Conservation (phyloP, 768 basidiomycete species). For the Dictyophora rubrovolvata region DNA sequence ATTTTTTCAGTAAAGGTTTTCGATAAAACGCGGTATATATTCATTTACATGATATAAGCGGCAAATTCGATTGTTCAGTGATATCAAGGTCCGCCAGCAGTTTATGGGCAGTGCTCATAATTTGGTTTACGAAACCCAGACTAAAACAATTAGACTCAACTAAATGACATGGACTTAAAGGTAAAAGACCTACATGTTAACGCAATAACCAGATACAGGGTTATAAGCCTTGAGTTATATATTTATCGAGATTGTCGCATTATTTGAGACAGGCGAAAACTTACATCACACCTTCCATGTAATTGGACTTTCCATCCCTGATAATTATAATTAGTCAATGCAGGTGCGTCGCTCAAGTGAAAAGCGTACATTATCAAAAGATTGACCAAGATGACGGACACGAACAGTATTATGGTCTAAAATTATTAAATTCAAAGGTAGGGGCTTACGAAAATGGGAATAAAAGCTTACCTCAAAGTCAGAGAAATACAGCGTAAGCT, state of each 20-base stretch:
- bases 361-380: slow-evolving; percentile 57
- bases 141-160: slow-evolving; percentile 17
- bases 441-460: neutral
- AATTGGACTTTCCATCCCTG: slow-evolving; percentile 82
- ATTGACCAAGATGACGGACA: slow-evolving; percentile 82
- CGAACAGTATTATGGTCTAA: slow-evolving; percentile 75
- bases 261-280: slow-evolving; percentile 2
- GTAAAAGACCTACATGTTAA: slow-evolving; percentile 53
- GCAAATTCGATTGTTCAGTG: neutral
- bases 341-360: neutral
- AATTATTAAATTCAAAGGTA: neutral
- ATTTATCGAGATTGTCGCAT: too few species aligned
- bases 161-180: neutral
- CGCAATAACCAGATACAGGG: slow-evolving; percentile 73
- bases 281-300: slow-evolving; percentile 83
- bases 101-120: neutral
- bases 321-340: slow-evolving; percentile 1
- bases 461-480: slow-evolving; percentile 59
- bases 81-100: neutral
- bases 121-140: slow-evolving; percentile 33
- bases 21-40: neutral
- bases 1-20: neutral
- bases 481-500: slow-evolving; percentile 73
- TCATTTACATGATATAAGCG: neutral
- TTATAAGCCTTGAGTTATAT: slow-evolving; percentile 23